Evolutionary conservation across 768 basidiomycete species (phyloP), one percentile per base, ranked within the genome.

Genomic region (Psilocybe azurescens): DNA sequence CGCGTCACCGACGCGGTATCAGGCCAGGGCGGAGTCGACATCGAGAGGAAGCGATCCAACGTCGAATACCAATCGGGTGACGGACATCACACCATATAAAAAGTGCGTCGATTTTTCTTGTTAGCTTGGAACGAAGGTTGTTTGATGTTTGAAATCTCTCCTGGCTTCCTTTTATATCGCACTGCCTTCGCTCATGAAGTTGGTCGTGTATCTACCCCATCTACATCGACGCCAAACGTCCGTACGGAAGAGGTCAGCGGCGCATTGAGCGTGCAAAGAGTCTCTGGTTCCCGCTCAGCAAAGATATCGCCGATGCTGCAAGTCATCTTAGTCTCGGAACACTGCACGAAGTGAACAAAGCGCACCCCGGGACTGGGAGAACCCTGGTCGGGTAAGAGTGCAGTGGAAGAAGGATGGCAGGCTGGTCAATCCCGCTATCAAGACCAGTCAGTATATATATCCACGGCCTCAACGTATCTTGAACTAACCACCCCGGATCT

Each of bases 131-230:
- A 56, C 10, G 3, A 14, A 28, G 6, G 33, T 13, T 18, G 33
- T 13, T 32, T 32, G 2, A 30, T 32, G 24, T 24, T 2, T 24
- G 24, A 24, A 24, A 24, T 24, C 24, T 24, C 24, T 24, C 24
- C 24, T 24, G 24, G 24, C 24, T 13, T 30, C 14, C 5, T 5
- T 16, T 13, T 7, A 28, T 18, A 52, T 16, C 11, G 3, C 28
- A 52, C 14, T 53, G 7, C 11, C n/a, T 30, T 50, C 29, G 38
- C n/a, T 32, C 5, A 16, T 60, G 13, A 28, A 97, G 95, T 69
- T 97, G 96, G 96, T 90, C 94, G 49, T 93, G 93, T 68, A 87
- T 99, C 71, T 99, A 99, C 74, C 97, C 97, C 5, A 91, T 98
- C 70, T 98, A 98, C 76, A 86, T 99, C 59, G 97, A 99, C 75